phyloP scores from a whole-genome alignment of 352 stramenopile genomes.

The Phytophthora fragariae region DNA sequence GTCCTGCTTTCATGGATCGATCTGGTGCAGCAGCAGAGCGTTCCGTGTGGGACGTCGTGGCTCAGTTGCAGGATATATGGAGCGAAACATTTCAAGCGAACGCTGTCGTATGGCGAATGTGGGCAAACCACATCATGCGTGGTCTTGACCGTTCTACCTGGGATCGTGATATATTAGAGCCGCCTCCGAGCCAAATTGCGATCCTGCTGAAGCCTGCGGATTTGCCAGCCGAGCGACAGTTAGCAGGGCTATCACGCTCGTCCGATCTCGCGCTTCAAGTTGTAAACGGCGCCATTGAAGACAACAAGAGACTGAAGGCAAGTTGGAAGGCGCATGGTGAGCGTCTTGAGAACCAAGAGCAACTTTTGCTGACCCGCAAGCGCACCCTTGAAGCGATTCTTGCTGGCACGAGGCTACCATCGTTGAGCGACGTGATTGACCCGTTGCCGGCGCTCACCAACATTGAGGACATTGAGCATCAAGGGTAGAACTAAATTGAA shows the following conservation, averaged over 20 bases:
- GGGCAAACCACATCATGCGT: slow-evolving; percentile 14
- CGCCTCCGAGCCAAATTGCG: not conserved
- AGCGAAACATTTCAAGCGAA: not conserved
- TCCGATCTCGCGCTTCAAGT: not conserved
- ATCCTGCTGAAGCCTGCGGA: not conserved
- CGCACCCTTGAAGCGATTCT: not conserved
- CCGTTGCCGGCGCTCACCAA: not conserved
- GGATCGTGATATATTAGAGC: slow-evolving; percentile 3
- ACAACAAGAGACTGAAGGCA: not conserved
- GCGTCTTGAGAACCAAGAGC: not conserved
- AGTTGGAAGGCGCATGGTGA: not conserved
- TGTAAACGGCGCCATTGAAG: not conserved
- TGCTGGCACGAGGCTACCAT: not conserved
- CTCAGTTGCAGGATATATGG: not conserved
- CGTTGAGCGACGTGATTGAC: not conserved
- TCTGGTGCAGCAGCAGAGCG: not conserved
- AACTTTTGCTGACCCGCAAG: not conserved
- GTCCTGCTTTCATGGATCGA: not conserved
- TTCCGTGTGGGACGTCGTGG: not conserved
- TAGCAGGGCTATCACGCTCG: not conserved
- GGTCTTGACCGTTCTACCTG: slow-evolving; percentile 11
- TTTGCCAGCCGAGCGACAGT: not conserved
- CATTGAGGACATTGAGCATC: not conserved
- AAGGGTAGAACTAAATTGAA: not conserved
- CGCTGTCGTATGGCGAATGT: slow-evolving; percentile 10